Base-by-base conservation (phyloP, 179 eudicot genomes). In the Silene coronaria region DNA sequence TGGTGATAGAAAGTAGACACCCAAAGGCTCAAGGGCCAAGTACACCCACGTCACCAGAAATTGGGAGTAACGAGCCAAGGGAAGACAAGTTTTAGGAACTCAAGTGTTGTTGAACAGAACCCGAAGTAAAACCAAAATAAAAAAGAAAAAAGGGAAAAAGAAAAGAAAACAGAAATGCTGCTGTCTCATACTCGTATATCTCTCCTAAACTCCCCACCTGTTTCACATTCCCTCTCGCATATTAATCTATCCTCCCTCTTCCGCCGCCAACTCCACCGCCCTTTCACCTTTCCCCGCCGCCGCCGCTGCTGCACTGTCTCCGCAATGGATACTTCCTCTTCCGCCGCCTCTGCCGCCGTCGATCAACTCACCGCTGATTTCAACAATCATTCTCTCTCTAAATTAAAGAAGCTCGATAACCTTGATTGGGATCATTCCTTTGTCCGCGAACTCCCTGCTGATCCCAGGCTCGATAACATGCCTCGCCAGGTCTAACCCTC, bases 351-450 rank as follows among this genome's bases (percentile, higher is more conserved):
- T 51, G 71, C 91, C 24, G 32, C 78, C 17, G 84, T 88, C 26
- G 91, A 89, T 12, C 84, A 89, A 1, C 72, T 93, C 28, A 53
- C 88, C 51, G 84, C 87, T 30, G 90, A 82, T 63, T 76, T 90
- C 65, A 85, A 82, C 53, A 86, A 87, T 72, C 97, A 90, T 51
- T 45, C 28, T 6, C 69, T 19, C 70, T 64, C 32, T 81, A 51
- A 72, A 78, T 68, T 24, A 78, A 73, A 45, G 87, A 88, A 77
- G 67, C 91, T 95, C n/a, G 96, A 95, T 62, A 90, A 91, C 34
- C 85, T 95, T 21, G 91, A 86, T 67, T 92, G 99, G 99, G 97
- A 95, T 80, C 79, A 95, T 67, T 92, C 99, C 1, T 94, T 95
- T 79, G 92, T 95, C 69, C 86, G 96, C 0, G 93, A 92, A 76